phyloP scores from a whole-genome alignment of 306 rosid species.

The Oxytropis ochrocephala region DNA sequence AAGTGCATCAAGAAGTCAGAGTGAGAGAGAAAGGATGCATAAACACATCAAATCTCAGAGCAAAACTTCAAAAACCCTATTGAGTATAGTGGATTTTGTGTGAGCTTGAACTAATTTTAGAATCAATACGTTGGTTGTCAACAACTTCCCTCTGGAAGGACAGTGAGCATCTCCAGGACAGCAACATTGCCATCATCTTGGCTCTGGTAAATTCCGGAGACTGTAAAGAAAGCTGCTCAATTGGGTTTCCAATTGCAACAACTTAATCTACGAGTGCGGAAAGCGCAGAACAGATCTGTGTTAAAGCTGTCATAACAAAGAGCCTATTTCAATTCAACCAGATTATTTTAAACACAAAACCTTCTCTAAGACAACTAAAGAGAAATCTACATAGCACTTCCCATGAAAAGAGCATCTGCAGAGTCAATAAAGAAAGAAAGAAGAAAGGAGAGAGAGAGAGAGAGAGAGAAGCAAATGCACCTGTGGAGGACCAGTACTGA shows the following conservation, averaged over 20 bases:
- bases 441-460: too few relatives aligned
- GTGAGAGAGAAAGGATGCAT: neutral
- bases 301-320: slow-evolving; percentile 66
- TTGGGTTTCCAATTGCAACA: slow-evolving; percentile 75
- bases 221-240: slow-evolving; percentile 87
- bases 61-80: slow-evolving; percentile 57
- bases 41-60: slow-evolving; percentile 3
- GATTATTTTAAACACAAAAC: neutral
- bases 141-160: slow-evolving; percentile 87
- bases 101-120: slow-evolving; percentile 47
- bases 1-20: neutral
- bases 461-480: slow-evolving; percentile 41
- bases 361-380: neutral
- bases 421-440: neutral
- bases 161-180: slow-evolving; percentile 94
- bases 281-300: slow-evolving; percentile 93
- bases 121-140: slow-evolving; percentile 54
- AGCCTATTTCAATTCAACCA: slow-evolving; percentile 18
- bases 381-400: neutral
- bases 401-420: neutral
- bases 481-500: slow-evolving; percentile 87
- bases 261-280: slow-evolving; percentile 79
- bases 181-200: slow-evolving; percentile 70
- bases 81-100: slow-evolving; percentile 65
- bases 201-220: slow-evolving; percentile 75